Conservation (phyloP, 441 rosid genomes). For the Viola pubescens region DNA sequence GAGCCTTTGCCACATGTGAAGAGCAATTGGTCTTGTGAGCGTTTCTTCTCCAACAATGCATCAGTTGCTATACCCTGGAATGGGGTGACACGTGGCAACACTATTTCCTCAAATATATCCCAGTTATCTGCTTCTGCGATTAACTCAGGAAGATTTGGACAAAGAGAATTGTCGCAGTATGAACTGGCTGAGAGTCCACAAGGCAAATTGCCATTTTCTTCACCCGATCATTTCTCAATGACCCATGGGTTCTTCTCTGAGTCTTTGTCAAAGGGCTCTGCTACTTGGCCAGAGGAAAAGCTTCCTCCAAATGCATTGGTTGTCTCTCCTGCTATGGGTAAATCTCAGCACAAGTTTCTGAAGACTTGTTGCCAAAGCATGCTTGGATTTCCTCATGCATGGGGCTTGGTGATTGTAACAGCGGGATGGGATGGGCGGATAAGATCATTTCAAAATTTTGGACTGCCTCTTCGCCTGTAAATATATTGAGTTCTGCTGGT, state of each 20-base stretch:
- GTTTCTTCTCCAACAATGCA: slow-evolving; percentile 56
- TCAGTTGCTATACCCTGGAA: slow-evolving; percentile 80
- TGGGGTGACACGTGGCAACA: slow-evolving; percentile 36
- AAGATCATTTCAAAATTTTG: slow-evolving; percentile 76
- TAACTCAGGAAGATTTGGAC: slow-evolving; percentile 2
- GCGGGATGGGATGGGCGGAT: slow-evolving; percentile 93
- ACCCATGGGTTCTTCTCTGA: slow-evolving; percentile 48
- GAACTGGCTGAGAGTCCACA: slow-evolving; percentile 22
- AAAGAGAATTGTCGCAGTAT: slow-evolving; percentile 12
- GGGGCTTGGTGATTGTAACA: slow-evolving; percentile 84
- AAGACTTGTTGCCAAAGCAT: slow-evolving; percentile 53
- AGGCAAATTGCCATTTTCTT: slow-evolving; percentile 25
- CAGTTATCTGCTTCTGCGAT: slow-evolving; percentile 13
- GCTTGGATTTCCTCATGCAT: slow-evolving; percentile 45
- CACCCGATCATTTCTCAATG: slow-evolving; percentile 37
- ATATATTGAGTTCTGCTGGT: slow-evolving; percentile 5
- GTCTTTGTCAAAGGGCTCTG: slow-evolving; percentile 65
- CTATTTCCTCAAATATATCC: slow-evolving; percentile 9
- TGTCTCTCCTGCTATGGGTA: slow-evolving; percentile 28
- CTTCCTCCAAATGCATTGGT: slow-evolving; percentile 42
- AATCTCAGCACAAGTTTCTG: slow-evolving; percentile 43
- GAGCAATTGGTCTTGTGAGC: slow-evolving; percentile 54
- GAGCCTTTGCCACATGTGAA: slow-evolving; percentile 28
- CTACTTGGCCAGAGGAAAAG: slow-evolving; percentile 94
- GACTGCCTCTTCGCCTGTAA: slow-evolving; percentile 46